Evolutionary conservation across 2,329 filamentous ascomycete genomes (phyloP).

Genomic region (Trichophyton verrucosum): DNA sequence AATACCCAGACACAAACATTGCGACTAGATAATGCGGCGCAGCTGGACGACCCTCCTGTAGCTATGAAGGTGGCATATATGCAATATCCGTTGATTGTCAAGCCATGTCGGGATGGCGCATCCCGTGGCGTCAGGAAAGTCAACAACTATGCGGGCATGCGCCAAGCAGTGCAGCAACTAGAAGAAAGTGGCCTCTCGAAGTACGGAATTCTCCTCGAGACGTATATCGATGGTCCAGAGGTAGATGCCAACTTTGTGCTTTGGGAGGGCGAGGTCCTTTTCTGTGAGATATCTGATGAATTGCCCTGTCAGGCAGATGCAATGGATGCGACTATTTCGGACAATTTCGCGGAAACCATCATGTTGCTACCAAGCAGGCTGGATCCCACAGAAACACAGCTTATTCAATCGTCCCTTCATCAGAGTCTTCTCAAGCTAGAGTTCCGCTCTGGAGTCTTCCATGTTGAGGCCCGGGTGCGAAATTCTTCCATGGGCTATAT

Average conservation of each 20-base stretch:
- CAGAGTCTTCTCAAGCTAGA: not conserved
- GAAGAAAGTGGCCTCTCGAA: not conserved
- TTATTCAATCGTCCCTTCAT: not conserved
- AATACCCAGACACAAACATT: not conserved
- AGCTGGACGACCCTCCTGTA: not conserved
- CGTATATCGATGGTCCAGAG: constrained; percentile 33
- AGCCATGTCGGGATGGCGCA: constrained; percentile 25
- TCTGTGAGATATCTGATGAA: constrained; percentile 30
- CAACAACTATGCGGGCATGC: not conserved
- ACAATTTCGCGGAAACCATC: not conserved
- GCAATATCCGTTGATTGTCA: constrained; percentile 26
- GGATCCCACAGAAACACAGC: not conserved
- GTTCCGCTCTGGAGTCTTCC: constrained; percentile 5
- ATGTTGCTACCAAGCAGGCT: not conserved
- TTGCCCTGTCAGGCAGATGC: constrained; percentile 22
- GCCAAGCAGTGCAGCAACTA: not conserved
- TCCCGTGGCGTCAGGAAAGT: constrained; percentile 20
- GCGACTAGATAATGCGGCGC: not conserved
- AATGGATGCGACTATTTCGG: not conserved
- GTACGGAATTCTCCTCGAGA: constrained; percentile 26
- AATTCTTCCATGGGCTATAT: not conserved
- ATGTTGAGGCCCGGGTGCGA: constrained; percentile 5
- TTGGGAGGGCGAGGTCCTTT: constrained; percentile 30
- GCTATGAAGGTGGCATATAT: not conserved
- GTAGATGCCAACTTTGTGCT: constrained; percentile 34